These are phyloP conservation scores for Aspergillus bertholletiae DNA, from an alignment of 495 filamentous ascomycete genomes.

Conservation along the genomic window DNA sequence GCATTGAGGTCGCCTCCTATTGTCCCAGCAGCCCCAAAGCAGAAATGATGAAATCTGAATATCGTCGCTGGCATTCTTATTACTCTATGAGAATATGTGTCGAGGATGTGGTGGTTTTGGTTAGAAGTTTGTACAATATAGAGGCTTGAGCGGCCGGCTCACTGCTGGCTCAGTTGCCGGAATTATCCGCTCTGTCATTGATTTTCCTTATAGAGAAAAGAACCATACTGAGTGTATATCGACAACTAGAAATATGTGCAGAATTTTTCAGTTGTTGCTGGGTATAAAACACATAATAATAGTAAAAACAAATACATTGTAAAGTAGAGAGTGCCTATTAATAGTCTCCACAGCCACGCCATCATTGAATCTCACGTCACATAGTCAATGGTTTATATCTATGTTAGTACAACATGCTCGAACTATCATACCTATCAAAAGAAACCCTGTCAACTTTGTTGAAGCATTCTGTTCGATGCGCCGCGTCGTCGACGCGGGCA, in stretches of 20 bases:
- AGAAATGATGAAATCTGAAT: slow-evolving; percentile 4
- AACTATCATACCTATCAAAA: too few relatives aligned
- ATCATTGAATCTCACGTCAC: not conserved
- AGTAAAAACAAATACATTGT: slow-evolving; percentile 2
- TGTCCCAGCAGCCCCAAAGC: slow-evolving; percentile 11
- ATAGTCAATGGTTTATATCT: not conserved
- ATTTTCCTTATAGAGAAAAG: not conserved
- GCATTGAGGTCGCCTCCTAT: slow-evolving; percentile 50
- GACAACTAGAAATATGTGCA: not conserved
- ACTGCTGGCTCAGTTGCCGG: slow-evolving; percentile 3
- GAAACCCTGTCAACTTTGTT: too few relatives aligned
- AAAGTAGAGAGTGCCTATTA: not conserved
- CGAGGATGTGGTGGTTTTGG: not conserved
- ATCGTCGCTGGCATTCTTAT: not conserved
- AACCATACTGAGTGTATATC: not conserved
- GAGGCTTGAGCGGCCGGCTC: not conserved
- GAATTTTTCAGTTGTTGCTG: not conserved
- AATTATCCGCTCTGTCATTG: not conserved
- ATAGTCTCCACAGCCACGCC: not conserved
- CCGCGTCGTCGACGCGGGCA: not conserved
- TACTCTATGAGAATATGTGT: not conserved
- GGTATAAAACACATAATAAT: slow-evolving; percentile 2
- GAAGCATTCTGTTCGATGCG: too few relatives aligned
- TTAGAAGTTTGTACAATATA: not conserved
- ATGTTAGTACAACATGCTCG: too few relatives aligned